Evolutionary conservation across 1,284 basidiomycete species (phyloP), one percentile per base, ranked within the genome.

Genomic region (Calocybe gambosa): DNA sequence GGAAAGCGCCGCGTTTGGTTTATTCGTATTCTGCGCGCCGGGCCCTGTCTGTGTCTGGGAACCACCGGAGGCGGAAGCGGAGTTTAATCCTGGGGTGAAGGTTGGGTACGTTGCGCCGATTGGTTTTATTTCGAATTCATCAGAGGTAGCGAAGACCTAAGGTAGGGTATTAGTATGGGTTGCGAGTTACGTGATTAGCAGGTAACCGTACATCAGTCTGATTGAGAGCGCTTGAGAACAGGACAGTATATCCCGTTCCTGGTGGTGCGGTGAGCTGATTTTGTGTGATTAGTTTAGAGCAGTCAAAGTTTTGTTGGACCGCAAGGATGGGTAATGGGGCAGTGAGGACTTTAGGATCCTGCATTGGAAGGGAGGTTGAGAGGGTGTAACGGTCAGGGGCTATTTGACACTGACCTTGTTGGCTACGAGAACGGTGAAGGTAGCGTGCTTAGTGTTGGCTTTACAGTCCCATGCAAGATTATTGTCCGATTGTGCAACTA

Each of bases 71-170:
- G 61, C 47, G 15, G 55, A 40, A n/a, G n/a, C n/a, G n/a, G n/a
- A n/a, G 13, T 67, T 55, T 15, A 70, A 63, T 13, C 70, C 61
- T 16, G 71, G 59, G 2, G 69, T 51, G 13, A 15, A n/a, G 46
- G 49, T 45, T 10, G 86, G 83, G 64, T 85, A 90, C 6, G 70
- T 8, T 10, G 86, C 72, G 42, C 78, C 79, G 35, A 68, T 55
- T 10, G 82, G 57, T 61, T 84, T 83, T 66, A 90, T 77, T 42
- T 83, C 78, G 63, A 89, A 89, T 8, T 65, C 57, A 46, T 75
- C 53, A 23, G 84, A 85, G 36, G 64, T 59, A 18, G 80, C 79
- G 57, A 75, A 86, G 50, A 89, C 55, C 81, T 89, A 35, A 12
- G 6, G 16, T 10, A 10, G 5, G 5, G 5, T 10, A 10, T 26